Percentiles rank a stretch among this genome's conserved stretches.
Evolutionary conservation across 2,329 filamentous ascomycete genomes (phyloP).

Genomic region (Fusarium praegraminearum): DNA sequence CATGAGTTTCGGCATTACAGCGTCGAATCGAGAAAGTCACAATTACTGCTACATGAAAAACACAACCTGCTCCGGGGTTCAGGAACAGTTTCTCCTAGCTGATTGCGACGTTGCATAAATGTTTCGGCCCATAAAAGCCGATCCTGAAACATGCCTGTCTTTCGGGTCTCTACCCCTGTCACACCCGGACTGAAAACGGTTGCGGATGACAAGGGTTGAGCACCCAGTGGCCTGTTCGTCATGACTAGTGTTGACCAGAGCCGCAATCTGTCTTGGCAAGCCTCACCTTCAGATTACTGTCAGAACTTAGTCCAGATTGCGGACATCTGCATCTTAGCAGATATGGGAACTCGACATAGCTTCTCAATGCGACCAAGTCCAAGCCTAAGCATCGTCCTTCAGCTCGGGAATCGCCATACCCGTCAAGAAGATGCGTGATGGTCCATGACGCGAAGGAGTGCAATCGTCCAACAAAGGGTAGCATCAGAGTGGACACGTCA

Average conservation of each 20-base stretch:
- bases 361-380: not conserved
- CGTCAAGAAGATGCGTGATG: not conserved
- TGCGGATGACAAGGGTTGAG: conserved; percentile 5
- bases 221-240: conserved; percentile 1
- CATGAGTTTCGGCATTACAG: not conserved
- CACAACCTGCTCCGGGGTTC: not conserved
- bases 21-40: not conserved
- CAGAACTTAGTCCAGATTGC: not conserved
- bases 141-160: conserved; percentile 12
- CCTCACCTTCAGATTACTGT: not conserved
- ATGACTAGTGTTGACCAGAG: not conserved
- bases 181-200: not conserved
- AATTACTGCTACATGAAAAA: not conserved
- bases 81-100: not conserved
- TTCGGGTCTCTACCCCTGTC: not conserved
- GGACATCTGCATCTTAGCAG: not conserved
- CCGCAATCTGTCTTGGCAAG: conserved; percentile 18
- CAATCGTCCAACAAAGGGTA: conserved; percentile 1
- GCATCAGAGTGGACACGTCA: conserved; percentile 19
- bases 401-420: not conserved
- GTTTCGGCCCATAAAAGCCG: not conserved
- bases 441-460: not conserved
- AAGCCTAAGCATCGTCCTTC: not conserved
- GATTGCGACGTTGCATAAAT: not conserved
- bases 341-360: not conserved